Evolutionary conservation across 768 basidiomycete species (phyloP).

Genomic region (Termitomyces sp.): DNA sequence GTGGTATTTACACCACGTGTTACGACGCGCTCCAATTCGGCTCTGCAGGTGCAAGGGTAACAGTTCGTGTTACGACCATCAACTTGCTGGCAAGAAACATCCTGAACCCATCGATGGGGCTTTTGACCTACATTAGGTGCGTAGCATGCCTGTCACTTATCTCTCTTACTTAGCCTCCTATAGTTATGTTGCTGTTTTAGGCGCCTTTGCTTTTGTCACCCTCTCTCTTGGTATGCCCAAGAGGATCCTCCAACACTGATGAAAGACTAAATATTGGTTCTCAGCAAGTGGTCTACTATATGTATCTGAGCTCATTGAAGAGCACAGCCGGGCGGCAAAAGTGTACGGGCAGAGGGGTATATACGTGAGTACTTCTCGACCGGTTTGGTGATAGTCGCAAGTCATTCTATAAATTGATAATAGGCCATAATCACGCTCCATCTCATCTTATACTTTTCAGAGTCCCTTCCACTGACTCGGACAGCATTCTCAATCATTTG

Average conservation of each 20-base stretch:
- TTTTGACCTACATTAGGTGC: slow-evolving; percentile 63
- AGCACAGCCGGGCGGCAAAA: slow-evolving; percentile 84
- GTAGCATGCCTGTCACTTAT: slow-evolving; percentile 2
- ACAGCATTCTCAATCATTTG: slow-evolving; percentile 77
- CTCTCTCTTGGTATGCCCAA: slow-evolving; percentile 72
- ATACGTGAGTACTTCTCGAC: slow-evolving; percentile 56
- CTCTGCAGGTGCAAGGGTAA: background rate
- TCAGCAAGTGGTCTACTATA: slow-evolving; percentile 91
- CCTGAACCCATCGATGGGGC: slow-evolving; percentile 33
- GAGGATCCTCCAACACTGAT: background rate
- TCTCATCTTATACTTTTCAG: slow-evolving; percentile 69
- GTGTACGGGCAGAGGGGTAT: slow-evolving; percentile 78
- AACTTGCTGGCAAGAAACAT: slow-evolving; percentile 11
- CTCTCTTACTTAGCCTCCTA: background rate
- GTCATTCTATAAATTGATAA: slow-evolving; percentile 4
- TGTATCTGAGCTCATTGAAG: slow-evolving; percentile 93
- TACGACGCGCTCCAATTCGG: slow-evolving; percentile 3
- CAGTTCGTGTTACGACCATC: background rate
- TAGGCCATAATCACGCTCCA: slow-evolving; percentile 82
- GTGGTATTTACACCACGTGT: slow-evolving; percentile 14
- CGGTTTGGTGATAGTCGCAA: background rate
- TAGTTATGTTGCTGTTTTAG: slow-evolving; percentile 73
- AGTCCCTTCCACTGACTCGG: slow-evolving; percentile 74
- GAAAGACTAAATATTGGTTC: slow-evolving; percentile 3
- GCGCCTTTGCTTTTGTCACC: slow-evolving; percentile 87